These are phyloP conservation scores for Trametes sp. DNA, from an alignment of 1,284 basidiomycete genomes.

Conservation along the genomic window DNA sequence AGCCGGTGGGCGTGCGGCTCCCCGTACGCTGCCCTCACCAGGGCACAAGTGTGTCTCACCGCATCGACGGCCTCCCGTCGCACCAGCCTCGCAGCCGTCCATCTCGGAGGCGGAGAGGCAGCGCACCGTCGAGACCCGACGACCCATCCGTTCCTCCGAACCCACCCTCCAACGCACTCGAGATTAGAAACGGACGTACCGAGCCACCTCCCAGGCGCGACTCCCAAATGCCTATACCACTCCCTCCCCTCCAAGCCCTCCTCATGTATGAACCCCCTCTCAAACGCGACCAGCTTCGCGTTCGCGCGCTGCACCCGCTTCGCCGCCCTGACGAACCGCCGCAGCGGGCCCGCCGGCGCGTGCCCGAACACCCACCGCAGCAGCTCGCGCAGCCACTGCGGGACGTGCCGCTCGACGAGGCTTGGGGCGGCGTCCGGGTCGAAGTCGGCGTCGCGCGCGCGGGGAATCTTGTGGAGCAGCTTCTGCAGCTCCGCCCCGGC, in stretches of 20 bases:
- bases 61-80: no score
- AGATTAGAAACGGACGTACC: conserved; percentile 53
- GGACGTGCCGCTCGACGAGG: conserved; percentile 24
- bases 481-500: conserved; percentile 45
- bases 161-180: not conserved
- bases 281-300: conserved; percentile 77
- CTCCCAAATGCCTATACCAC: conserved; percentile 88
- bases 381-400: conserved; percentile 33
- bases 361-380: conserved; percentile 27
- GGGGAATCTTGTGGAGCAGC: conserved; percentile 44
- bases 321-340: conserved; percentile 61
- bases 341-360: conserved; percentile 25
- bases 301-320: conserved; percentile 74
- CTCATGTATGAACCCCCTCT: conserved; percentile 85
- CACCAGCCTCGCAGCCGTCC: no score
- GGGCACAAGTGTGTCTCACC: no score
- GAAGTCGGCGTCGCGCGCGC: not conserved
- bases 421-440: no score
- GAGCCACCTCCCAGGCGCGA: conserved; percentile 91
- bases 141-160: no score
- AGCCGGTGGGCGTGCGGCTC: not conserved
- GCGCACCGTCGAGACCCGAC: no score
- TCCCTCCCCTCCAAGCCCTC: conserved; percentile 82
- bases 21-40: no score
- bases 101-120: no score